phyloP scores from a whole-genome alignment of 768 basidiomycete species.

The Pulveroboletus sp. region DNA sequence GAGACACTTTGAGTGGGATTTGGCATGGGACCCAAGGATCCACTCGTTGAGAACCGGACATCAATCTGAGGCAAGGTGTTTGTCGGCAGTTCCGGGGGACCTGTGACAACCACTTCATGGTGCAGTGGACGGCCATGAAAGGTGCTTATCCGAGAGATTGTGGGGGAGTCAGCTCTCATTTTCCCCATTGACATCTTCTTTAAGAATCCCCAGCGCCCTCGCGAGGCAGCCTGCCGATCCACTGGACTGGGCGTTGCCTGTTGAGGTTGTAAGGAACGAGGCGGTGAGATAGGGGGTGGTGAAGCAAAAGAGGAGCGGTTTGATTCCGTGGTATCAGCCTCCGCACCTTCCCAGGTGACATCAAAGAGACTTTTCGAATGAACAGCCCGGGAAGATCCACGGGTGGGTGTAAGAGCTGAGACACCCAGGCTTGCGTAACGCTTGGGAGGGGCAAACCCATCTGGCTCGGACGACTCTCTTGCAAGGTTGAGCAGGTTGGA shows the following conservation, averaged over 20 bases:
- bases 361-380: constrained; percentile 51
- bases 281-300: constrained; percentile 29
- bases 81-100: constrained; percentile 31
- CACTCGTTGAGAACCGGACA: constrained; percentile 70
- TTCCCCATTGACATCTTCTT: constrained; percentile 99
- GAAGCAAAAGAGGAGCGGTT: constrained; percentile 24
- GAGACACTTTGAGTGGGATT: constrained; percentile 32
- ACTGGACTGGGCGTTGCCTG: constrained; percentile 19
- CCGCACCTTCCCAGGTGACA: constrained; percentile 37
- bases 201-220: constrained; percentile 89
- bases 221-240: constrained; percentile 24
- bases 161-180: constrained; percentile 66
- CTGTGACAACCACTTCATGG: constrained; percentile 15
- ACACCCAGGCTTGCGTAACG: constrained; percentile 71
- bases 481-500: constrained; percentile 54
- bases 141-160: constrained; percentile 36
- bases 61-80: constrained; percentile 60
- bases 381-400: constrained; percentile 35
- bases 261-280: constrained; percentile 15
- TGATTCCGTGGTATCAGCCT: constrained; percentile 9
- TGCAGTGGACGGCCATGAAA: constrained; percentile 21
- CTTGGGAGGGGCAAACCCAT: constrained; percentile 41
- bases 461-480: constrained; percentile 31
- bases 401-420: constrained; percentile 34
- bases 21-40: constrained; percentile 52